Evolutionary conservation across 495 filamentous ascomycete species (phyloP).

Genomic region (Penicillium malachiteum): DNA sequence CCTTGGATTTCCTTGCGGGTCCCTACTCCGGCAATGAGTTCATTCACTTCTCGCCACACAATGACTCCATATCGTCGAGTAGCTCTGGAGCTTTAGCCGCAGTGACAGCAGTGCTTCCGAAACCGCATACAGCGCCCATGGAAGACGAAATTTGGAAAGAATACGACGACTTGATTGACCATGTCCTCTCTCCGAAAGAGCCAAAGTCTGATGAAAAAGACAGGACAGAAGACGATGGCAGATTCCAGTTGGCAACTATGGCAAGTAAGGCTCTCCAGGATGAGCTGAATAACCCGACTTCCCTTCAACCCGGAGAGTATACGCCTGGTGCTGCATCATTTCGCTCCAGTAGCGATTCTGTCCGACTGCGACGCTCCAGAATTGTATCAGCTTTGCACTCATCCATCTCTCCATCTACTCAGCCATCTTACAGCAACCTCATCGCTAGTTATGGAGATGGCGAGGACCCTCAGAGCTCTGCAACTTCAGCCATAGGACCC

Average conservation of each 20-base stretch:
- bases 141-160: constrained; percentile 95
- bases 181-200: constrained; percentile 57
- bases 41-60: constrained; percentile 68
- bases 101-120: constrained; percentile 62
- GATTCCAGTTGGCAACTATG: constrained; percentile 40
- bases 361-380: constrained; percentile 40
- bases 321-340: constrained; percentile 23
- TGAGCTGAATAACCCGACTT: constrained; percentile 26
- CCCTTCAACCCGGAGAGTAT: constrained; percentile 10
- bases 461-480: constrained; percentile 9
- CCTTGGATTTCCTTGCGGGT: constrained; percentile 39
- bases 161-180: constrained; percentile 85
- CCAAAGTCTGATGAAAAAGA: constrained; percentile 15
- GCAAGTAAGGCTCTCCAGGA: constrained; percentile 45
- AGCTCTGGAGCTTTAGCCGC: constrained; percentile 63
- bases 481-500: constrained; percentile 5
- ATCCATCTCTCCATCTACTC: constrained; percentile 39
- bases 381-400: constrained; percentile 44
- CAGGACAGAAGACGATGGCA: constrained; percentile 19
- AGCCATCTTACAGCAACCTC: constrained; percentile 41
- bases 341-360: constrained; percentile 33
- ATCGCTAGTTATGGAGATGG: constrained; percentile 32
- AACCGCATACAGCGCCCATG: constrained; percentile 53
- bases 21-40: constrained; percentile 56
- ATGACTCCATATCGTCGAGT: constrained; percentile 67